Evolutionary conservation across 352 stramenopile genomes (phyloP).

Genomic region (Phytophthora constricta): DNA sequence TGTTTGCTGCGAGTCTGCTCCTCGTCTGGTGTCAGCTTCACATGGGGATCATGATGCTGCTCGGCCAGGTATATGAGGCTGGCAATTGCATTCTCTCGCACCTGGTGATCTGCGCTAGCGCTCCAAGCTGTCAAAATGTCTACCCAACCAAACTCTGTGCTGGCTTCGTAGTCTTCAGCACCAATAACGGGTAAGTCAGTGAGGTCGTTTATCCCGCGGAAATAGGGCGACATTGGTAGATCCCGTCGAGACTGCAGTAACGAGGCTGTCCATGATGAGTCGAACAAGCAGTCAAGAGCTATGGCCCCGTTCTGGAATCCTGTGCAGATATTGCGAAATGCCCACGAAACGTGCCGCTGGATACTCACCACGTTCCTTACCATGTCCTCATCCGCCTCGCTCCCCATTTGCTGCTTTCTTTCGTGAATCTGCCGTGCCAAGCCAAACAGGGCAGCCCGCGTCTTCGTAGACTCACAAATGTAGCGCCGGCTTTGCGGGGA

Average conservation of each 20-base stretch:
- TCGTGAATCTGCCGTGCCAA: slow-evolving; percentile 61
- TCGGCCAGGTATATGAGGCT: slow-evolving; percentile 73
- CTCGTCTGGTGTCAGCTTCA: slow-evolving; percentile 8
- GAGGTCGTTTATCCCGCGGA: slow-evolving; percentile 58
- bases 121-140: slow-evolving; percentile 84
- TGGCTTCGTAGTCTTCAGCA: slow-evolving; percentile 79
- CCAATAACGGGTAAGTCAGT: slow-evolving; percentile 74
- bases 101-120: slow-evolving; percentile 53
- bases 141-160: slow-evolving; percentile 80
- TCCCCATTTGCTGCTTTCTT: slow-evolving; percentile 14
- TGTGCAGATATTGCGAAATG: slow-evolving; percentile 72
- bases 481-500: slow-evolving; percentile 56
- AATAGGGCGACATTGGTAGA: slow-evolving; percentile 75
- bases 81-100: slow-evolving; percentile 70
- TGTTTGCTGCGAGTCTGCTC: slow-evolving; percentile 44
- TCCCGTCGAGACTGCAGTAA: slow-evolving; percentile 62
- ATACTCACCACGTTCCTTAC: slow-evolving; percentile 27
- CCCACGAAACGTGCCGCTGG: slow-evolving; percentile 45
- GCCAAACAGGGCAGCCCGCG: slow-evolving; percentile 60
- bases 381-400: slow-evolving; percentile 16
- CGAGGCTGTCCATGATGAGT: slow-evolving; percentile 40
- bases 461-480: slow-evolving; percentile 55
- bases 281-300: slow-evolving; percentile 54
- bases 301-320: slow-evolving; percentile 58
- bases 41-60: slow-evolving; percentile 19